Evolutionary conservation across 2,329 filamentous ascomycete species (phyloP).

Genomic region (Aspergillus ruber): DNA sequence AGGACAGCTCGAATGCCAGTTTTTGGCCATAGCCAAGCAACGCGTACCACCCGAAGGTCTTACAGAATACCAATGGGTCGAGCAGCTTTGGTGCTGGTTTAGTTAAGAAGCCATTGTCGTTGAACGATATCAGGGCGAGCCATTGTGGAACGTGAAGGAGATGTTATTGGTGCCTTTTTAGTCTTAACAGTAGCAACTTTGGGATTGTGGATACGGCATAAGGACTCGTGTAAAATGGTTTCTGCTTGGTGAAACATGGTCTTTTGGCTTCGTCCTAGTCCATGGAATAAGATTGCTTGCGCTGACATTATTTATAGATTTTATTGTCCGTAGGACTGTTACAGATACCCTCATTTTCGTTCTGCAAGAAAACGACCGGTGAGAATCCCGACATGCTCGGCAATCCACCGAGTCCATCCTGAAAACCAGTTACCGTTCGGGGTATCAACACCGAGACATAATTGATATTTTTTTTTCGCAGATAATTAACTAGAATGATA

Average conservation of each 20-base stretch:
- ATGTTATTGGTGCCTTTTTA: not conserved
- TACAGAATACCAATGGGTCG: not conserved
- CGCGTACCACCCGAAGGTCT: not conserved
- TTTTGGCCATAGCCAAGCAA: not conserved
- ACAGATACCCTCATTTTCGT: not conserved
- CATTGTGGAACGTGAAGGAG: not conserved
- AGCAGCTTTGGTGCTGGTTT: not conserved
- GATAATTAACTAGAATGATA: too few species aligned
- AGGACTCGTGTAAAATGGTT: too few species aligned
- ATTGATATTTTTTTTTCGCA: too few species aligned
- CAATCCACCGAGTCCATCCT: not conserved
- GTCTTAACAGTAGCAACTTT: not conserved
- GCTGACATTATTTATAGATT: too few species aligned
- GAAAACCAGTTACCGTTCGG: not conserved
- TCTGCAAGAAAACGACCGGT: not conserved
- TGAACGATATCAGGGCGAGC: not conserved
- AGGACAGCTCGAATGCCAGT: not conserved
- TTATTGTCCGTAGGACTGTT: too few species aligned
- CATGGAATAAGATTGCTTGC: too few species aligned
- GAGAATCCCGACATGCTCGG: not conserved
- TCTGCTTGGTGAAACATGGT: too few species aligned
- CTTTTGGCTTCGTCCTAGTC: too few species aligned
- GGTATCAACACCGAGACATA: not conserved
- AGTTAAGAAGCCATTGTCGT: not conserved
- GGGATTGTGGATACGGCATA: not conserved